A percentile compares a stretch with the other conserved stretches of the same genome.
Evolutionary conservation across 805 yeast genomes (phyloP).

Genomic region (Kodamaea neixiangensis): DNA sequence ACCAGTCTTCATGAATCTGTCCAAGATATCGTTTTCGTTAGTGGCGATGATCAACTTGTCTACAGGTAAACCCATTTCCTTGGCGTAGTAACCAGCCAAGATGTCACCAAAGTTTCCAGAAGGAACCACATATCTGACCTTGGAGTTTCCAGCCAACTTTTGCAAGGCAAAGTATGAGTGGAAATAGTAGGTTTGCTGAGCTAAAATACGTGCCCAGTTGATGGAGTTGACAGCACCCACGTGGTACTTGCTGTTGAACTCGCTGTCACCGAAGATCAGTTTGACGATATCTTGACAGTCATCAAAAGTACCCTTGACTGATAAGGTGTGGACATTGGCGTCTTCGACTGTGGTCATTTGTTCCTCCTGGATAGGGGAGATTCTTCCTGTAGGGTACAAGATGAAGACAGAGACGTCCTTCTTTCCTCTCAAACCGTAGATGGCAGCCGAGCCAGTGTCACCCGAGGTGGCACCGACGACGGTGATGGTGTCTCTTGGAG

Average conservation of each 20-base stretch:
- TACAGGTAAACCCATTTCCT: slow-evolving; percentile 92
- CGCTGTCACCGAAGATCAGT: slow-evolving; percentile 84
- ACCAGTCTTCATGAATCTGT: slow-evolving; percentile 88
- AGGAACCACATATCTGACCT: slow-evolving; percentile 86
- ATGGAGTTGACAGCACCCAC: slow-evolving; percentile 98
- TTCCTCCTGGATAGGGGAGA: slow-evolving; percentile 95
- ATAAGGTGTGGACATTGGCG: slow-evolving; percentile 88
- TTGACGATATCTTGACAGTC: slow-evolving; percentile 98
- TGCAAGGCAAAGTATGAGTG: slow-evolving; percentile 82
- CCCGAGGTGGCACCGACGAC: slow-evolving; percentile 99
- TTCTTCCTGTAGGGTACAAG: slow-evolving; percentile 94
- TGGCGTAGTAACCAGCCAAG: slow-evolving; percentile 93
- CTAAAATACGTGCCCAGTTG: slow-evolving; percentile 98
- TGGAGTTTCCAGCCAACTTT: slow-evolving; percentile 28
- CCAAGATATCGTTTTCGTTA: slow-evolving; percentile 90
- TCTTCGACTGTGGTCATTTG: slow-evolving; percentile 98
- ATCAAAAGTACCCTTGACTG: slow-evolving; percentile 95
- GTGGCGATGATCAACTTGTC: slow-evolving; percentile 90
- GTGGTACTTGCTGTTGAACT: slow-evolving; percentile 86
- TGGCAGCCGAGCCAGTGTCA: slow-evolving; percentile 99
- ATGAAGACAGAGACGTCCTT: slow-evolving; percentile 97
- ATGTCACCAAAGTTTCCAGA: slow-evolving; percentile 99
- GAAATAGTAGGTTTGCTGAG: slow-evolving; percentile 97
- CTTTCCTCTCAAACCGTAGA: slow-evolving; percentile 95
- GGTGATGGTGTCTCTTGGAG: slow-evolving; percentile 76